Evolutionary conservation across 495 filamentous ascomycete genomes (phyloP).

Genomic region (Penicillium cataractarum): DNA sequence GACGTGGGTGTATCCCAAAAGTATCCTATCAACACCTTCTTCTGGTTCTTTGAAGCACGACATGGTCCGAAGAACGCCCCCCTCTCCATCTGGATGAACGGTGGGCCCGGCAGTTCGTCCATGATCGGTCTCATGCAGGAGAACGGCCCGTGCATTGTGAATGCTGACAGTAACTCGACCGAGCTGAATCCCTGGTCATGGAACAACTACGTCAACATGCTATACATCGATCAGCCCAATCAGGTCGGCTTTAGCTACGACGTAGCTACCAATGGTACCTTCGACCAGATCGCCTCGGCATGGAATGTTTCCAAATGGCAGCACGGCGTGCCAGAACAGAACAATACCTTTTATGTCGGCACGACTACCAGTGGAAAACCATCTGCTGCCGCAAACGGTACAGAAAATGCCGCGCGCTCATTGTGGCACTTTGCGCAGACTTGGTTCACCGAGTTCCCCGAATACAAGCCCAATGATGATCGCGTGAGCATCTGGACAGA

Average conservation of each 20-base stretch:
- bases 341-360: constrained; percentile 63
- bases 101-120: constrained; percentile 60
- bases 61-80: constrained; percentile 53
- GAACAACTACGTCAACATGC: constrained; percentile 65
- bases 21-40: constrained; percentile 49
- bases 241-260: constrained; percentile 66
- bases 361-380: constrained; percentile 57
- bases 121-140: constrained; percentile 68
- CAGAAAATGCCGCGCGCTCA: constrained; percentile 54
- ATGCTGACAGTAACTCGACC: constrained; percentile 55
- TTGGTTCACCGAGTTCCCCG: constrained; percentile 59
- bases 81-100: constrained; percentile 57
- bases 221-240: constrained; percentile 68
- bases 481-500: constrained; percentile 59
- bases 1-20: constrained; percentile 39
- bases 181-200: constrained; percentile 59
- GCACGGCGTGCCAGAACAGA: constrained; percentile 54
- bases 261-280: constrained; percentile 46
- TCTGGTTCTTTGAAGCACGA: constrained; percentile 52
- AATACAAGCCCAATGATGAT: constrained; percentile 58
- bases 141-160: constrained; percentile 63
- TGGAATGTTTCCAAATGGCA: constrained; percentile 39
- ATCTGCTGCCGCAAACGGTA: constrained; percentile 52
- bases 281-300: constrained; percentile 39
- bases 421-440: constrained; percentile 63